A percentile compares a stretch with the other conserved stretches of the same genome.
phyloP scores from a whole-genome alignment of 1,139 yeast genomes.

The Candida buenavistaensis region DNA sequence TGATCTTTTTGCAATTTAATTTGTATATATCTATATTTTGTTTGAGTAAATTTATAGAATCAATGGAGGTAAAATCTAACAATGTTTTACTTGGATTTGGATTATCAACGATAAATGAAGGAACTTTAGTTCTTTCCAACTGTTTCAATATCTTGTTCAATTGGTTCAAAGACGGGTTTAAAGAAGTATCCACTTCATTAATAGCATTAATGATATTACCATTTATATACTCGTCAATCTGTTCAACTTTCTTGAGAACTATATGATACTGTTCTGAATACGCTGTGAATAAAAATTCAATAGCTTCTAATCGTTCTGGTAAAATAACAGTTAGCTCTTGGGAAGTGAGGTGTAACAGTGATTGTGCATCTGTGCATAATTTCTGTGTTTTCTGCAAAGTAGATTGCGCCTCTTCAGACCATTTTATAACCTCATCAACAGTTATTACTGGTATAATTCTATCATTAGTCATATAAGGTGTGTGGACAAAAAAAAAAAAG shows the following conservation, averaged over 20 bases:
- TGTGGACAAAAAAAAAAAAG: conserved; percentile 1
- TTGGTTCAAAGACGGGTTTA: conserved; percentile 24
- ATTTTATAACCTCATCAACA: conserved; percentile 15
- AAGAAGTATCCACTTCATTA: conserved; percentile 8
- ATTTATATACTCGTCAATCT: background rate
- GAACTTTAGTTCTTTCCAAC: conserved; percentile 29
- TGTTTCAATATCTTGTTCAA: conserved; percentile 27
- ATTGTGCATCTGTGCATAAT: conserved; percentile 35
- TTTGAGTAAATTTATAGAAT: conserved; percentile 28
- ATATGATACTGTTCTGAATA: conserved; percentile 19
- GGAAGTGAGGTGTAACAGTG: conserved; percentile 25
- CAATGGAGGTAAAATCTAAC: conserved; percentile 39
- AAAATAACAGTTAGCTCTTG: conserved; percentile 22
- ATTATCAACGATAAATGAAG: conserved; percentile 23
- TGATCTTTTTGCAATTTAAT: conserved; percentile 26
- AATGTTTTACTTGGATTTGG: conserved; percentile 2
- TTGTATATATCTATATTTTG: conserved; percentile 29
- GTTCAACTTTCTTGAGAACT: conserved; percentile 7
- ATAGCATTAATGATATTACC: conserved; percentile 7
- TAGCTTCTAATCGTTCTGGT: conserved; percentile 25
- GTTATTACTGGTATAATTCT: conserved; percentile 3
- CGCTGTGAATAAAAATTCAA: conserved; percentile 22
- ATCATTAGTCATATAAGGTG: conserved; percentile 7
- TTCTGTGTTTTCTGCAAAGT: conserved; percentile 33
- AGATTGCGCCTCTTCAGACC: conserved; percentile 32